Conservation (phyloP, 345 rosid species). For the Trapa bicornis region DNA sequence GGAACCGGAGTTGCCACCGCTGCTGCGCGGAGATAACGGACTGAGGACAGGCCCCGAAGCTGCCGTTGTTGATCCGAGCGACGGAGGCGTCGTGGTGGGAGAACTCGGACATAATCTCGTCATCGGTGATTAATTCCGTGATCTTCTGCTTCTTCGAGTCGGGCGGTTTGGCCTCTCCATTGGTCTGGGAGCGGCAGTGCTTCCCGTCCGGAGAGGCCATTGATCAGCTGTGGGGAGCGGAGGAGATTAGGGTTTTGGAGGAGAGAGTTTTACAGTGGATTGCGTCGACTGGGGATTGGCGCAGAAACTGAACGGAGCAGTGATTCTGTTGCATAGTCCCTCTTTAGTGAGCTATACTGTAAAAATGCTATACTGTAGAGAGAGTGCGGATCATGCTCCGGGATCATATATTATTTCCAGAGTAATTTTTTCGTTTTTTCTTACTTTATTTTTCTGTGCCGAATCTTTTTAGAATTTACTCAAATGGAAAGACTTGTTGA, state of each 20-base stretch:
- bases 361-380: too few species aligned
- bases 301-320: not conserved
- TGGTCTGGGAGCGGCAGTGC: constrained; percentile 15
- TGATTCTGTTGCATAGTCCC: too few species aligned
- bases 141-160: constrained; percentile 27
- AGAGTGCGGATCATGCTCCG: too few species aligned
- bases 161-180: constrained; percentile 12
- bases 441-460: too few species aligned
- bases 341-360: too few species aligned
- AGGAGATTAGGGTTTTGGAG: constrained; percentile 12
- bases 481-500: too few species aligned
- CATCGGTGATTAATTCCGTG: constrained; percentile 20
- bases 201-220: constrained; percentile 9
- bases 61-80: constrained; percentile 81
- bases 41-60: constrained; percentile 79
- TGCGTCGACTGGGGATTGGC: not conserved
- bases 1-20: constrained; percentile 51
- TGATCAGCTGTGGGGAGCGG: constrained; percentile 9
- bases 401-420: too few species aligned
- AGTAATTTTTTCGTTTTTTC: too few species aligned
- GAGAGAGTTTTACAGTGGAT: too few species aligned
- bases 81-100: constrained; percentile 59
- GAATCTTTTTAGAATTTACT: too few species aligned
- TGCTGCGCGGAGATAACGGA: constrained; percentile 51
- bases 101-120: constrained; percentile 55